Evolutionary conservation across 495 filamentous ascomycete species (phyloP), one percentile per base, ranked within the genome.

Genomic region (Hyaloscypha finlandica): DNA sequence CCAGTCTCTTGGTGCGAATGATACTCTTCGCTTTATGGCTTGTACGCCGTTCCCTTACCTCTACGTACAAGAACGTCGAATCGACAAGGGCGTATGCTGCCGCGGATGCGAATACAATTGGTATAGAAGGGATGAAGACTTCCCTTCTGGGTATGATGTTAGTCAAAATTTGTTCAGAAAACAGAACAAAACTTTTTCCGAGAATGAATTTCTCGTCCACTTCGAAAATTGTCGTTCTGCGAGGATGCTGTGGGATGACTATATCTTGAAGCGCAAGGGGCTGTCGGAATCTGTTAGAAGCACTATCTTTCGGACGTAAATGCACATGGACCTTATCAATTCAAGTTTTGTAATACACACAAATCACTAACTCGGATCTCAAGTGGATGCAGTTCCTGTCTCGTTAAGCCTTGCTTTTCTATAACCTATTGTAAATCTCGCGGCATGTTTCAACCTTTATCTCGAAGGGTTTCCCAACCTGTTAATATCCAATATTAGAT

Each of bases 41-140:
- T 64, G 42, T 55, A 55, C 48, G 20, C 61, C 61, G 22, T 64
- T 64, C 48, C 61, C 61, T 35, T 64, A 64, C 48, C 51, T 64
- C 14, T 12, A 64, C 31, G 48, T 64, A 35, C 42, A 64, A 55
- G 20, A 20, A 35, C 45, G 61, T 64, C 61, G 61, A 56, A 53
- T 64, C 48, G 61, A 64, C 14, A 64, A 56, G 42, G 61, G 61
- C 25, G 42, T 64, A 56, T 55, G 61, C 42, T 64, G 61, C 61
- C 61, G 48, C 48, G 61, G 61, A 64, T 64, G 61, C 61, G 29
- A 54, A 55, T 54, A 64, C 29, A 64, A 64, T 55, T 55, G 61
- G 61, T 31, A 63, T 63, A 53, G 37, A 51, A 63, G 45, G 37
- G 32, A 63, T 53, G 45, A 52, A 51, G 45, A 53, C 60, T 51